These are phyloP conservation scores for Ogataea saltuana DNA, from an alignment of 805 yeast species.

Conservation along the genomic window DNA sequence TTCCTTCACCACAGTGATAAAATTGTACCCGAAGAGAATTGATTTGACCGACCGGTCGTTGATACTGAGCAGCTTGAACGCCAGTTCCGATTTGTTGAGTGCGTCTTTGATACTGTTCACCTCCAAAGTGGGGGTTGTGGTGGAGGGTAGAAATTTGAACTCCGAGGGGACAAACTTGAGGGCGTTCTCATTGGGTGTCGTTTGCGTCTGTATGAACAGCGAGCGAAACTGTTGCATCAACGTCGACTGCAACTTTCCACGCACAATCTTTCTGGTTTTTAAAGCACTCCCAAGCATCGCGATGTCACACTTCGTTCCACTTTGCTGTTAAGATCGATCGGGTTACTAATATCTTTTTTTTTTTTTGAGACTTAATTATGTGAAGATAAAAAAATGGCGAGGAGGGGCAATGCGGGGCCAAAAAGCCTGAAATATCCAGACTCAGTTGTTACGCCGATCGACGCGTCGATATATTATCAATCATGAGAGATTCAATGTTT, in stretches of 20 bases:
- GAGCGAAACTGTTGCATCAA: conserved; percentile 18
- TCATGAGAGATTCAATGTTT: not conserved
- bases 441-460: too few species aligned
- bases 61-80: conserved; percentile 67
- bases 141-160: conserved; percentile 60
- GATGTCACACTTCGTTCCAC: too few species aligned
- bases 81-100: conserved; percentile 64
- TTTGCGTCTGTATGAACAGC: conserved; percentile 76
- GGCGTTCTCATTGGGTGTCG: conserved; percentile 86
- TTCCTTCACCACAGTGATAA: conserved; percentile 76
- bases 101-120: conserved; percentile 78
- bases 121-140: conserved; percentile 61
- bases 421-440: too few species aligned
- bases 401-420: too few species aligned
- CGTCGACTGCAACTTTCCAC: conserved; percentile 37
- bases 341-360: too few species aligned
- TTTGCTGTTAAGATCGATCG: too few species aligned
- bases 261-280: too few species aligned
- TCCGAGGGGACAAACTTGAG: conserved; percentile 76
- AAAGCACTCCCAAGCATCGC: too few species aligned
- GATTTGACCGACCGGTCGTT: conserved; percentile 67
- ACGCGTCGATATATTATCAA: too few species aligned
- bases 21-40: conserved; percentile 79
- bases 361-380: too few species aligned
- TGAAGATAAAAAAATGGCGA: too few species aligned